Evolutionary conservation across 345 rosid genomes (phyloP).

Genomic region (Citrus sp.): DNA sequence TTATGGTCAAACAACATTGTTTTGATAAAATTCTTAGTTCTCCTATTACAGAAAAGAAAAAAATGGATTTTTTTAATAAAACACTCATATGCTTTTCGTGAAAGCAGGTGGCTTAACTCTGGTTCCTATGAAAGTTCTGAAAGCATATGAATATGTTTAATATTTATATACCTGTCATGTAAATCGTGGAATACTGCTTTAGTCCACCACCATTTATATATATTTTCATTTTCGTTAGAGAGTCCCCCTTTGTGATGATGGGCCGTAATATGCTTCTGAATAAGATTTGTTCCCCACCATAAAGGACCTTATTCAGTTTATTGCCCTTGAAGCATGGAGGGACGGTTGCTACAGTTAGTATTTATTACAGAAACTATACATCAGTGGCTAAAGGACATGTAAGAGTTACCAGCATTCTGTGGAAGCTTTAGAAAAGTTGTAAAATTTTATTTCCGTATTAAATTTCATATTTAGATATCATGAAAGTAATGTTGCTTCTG

Average conservation of each 20-base stretch:
- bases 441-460: not conserved
- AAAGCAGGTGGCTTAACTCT: not conserved
- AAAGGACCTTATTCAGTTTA: conserved; percentile 8
- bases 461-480: not conserved
- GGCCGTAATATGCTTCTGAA: conserved; percentile 8
- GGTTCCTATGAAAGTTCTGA: not conserved
- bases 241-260: not conserved
- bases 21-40: not conserved
- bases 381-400: not conserved
- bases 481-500: not conserved
- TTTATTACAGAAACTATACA: not conserved
- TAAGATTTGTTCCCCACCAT: conserved; percentile 3
- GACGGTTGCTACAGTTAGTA: not conserved
- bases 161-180: not conserved
- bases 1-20: not conserved
- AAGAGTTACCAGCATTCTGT: not conserved
- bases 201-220: not conserved
- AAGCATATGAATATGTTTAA: not conserved
- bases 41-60: not conserved
- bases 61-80: not conserved
- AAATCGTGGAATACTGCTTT: not conserved
- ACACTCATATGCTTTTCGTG: not conserved
- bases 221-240: not conserved
- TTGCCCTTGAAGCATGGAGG: not conserved
- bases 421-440: conserved; percentile 2